Evolutionary conservation across 257 asterid genomes (phyloP), one percentile per base, ranked within the genome.

Genomic region (Gentiana straminea): DNA sequence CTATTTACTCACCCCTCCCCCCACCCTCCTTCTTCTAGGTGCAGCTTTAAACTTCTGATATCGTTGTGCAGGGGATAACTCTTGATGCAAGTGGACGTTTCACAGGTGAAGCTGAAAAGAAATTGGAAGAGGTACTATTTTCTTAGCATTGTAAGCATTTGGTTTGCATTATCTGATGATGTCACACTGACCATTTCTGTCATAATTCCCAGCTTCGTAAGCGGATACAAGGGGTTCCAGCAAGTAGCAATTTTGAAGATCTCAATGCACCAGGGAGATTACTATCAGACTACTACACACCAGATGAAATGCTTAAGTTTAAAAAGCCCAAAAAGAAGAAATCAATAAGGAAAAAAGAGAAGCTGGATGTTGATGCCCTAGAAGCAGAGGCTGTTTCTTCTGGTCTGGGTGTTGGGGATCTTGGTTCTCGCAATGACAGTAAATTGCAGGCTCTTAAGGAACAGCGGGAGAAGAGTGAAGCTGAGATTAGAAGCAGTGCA

Each of bases 311-410:
- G 94, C 64, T 79, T 54, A 76, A 83, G 64, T 92, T 88, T 68
- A 83, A 83, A 67, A 92, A 80, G 81, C 94, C 99, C 63, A 92
- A 85, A 85, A 92, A 92, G 67, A 92, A 88, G 79, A 92, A 85
- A 71, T 81, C 97, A 38, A 66, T 88, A 68, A 79, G 97, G 78
- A 92, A 85, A 76, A 88, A 77, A 75, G 97, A 88, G 53, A 92
- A 92, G 79, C 73, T 88, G 76, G 94, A 85, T 64, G 13, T 88
- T 50, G 78, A 80, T 69, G 84, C 91, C 67, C 94, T 88, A 57
- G 99, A 88, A 79, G 94, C 91, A 50, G 99, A 92, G 81, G 97
- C 99, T 64, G 68, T 56, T 62, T 79, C 95, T 67, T 68, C 89
- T 70, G 99, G 99, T 68, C 75, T 92, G 72, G 99, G 99, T 57